These are phyloP conservation scores for Linnemannia schmuckeri DNA, from an alignment of 192 early-diverging fungal species.

Conservation along the genomic window DNA sequence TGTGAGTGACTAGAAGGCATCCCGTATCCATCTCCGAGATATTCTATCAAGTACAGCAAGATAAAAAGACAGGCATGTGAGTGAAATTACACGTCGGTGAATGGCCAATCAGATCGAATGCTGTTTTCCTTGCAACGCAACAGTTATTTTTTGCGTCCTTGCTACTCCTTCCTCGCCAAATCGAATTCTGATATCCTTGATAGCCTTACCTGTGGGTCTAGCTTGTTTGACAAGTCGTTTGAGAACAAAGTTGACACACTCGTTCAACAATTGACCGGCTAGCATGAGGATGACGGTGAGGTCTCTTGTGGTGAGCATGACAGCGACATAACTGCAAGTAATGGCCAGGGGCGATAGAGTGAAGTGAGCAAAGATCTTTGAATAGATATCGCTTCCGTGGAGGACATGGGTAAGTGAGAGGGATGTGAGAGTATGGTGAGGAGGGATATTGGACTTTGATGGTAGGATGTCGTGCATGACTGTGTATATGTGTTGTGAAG, in stretches of 20 bases:
- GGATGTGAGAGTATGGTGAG: constrained; percentile 59
- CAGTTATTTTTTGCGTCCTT: not conserved
- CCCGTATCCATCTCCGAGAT: constrained; percentile 82
- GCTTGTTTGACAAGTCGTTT: constrained; percentile 73
- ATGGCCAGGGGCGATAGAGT: constrained; percentile 79
- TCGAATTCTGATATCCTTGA: too few species aligned
- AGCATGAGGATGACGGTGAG: constrained; percentile 71
- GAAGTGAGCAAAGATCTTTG: constrained; percentile 73
- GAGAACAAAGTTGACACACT: constrained; percentile 71
- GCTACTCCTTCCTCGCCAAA: not conserved
- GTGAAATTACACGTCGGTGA: not conserved
- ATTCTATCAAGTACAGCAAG: constrained; percentile 54
- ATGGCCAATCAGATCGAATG: not conserved
- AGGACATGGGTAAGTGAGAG: constrained; percentile 82
- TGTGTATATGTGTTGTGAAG: not conserved
- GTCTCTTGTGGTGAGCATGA: constrained; percentile 74
- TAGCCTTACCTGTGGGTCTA: constrained; percentile 71
- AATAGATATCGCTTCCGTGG: constrained; percentile 69
- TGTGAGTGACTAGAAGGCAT: constrained; percentile 91
- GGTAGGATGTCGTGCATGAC: constrained; percentile 10
- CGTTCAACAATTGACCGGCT: constrained; percentile 78
- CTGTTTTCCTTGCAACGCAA: not conserved
- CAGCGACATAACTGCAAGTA: constrained; percentile 76
- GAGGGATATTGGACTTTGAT: constrained; percentile 25
- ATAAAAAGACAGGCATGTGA: not conserved